Base-by-base conservation (phyloP, 2,329 filamentous ascomycete species). In the Coniosporium tulheliwenetii region DNA sequence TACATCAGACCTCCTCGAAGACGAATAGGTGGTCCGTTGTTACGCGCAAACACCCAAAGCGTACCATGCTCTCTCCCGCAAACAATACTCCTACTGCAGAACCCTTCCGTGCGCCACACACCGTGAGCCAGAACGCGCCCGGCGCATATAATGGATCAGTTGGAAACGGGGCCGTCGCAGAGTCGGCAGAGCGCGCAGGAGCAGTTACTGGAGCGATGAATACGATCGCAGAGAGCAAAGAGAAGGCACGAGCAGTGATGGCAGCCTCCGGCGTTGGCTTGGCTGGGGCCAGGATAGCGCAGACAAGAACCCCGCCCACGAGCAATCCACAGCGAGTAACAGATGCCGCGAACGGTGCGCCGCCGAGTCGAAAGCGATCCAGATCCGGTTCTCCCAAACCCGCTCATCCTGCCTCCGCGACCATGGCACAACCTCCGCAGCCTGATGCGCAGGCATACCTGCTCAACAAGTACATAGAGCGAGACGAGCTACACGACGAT, bases 381-480 rank as follows among this genome's bases (percentile, higher is more conserved):
- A 69, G 70, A 41, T 75, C 75, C 44, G 73, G 73, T 30, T 73
- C 73, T 13, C 67, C 68, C 44, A 63, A 68, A 26, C 66, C 62
- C 7, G 55, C 67, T 15, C 60, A 60, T 3, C 50, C 54, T 5
- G 45, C 51, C 13, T 50, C 55, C 33, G 40, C 47, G 7, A 26
- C 4, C 19, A 26, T 26, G 8, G 41, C 40, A 56, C 32, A 51
- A 13, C 48, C 55, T 46, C 37, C 56, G 51, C 45, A 61, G 50
- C 32, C 32, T 13, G 32, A 33, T 13, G 13, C 10, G 10, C 32
- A 10, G 32, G 32, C 32, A 5, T 33, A 33, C 29, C 59, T 76
- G 31, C 63, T 82, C 32, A 69, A 80, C 39, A 69, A 77, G 51
- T 81, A 81, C 59, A 69, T 78, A 39, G 69, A 73, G 48, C 73